A percentile compares a stretch with the other conserved stretches of the same genome.
Evolutionary conservation across 2,329 filamentous ascomycete species (phyloP).

Genomic region (Fusarium haematococcum): DNA sequence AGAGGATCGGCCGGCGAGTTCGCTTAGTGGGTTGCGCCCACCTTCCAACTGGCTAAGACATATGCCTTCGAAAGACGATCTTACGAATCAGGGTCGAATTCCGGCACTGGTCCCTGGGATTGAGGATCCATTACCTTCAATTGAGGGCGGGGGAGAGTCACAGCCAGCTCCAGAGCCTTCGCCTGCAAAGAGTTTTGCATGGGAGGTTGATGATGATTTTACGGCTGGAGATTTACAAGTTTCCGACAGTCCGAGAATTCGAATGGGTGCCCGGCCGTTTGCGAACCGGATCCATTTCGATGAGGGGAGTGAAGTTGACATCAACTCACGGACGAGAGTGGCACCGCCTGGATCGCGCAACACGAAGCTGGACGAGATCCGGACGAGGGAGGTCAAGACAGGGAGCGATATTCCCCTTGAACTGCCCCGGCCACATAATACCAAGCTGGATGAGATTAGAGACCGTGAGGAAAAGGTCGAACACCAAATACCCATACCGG

Average conservation of each 20-base stretch:
- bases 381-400: slow-evolving; percentile 54
- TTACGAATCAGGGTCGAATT: slow-evolving; percentile 46
- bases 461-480: slow-evolving; percentile 49
- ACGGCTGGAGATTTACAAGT: slow-evolving; percentile 67
- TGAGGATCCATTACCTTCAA: slow-evolving; percentile 51
- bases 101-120: slow-evolving; percentile 55
- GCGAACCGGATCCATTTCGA: slow-evolving; percentile 50
- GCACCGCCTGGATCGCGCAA: slow-evolving; percentile 51
- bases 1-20: slow-evolving; percentile 19
- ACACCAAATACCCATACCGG: slow-evolving; percentile 47
- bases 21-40: slow-evolving; percentile 9
- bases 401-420: slow-evolving; percentile 43
- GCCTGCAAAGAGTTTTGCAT: slow-evolving; percentile 65
- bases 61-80: slow-evolving; percentile 39
- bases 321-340: slow-evolving; percentile 45
- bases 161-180: slow-evolving; percentile 43
- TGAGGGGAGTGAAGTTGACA: slow-evolving; percentile 46
- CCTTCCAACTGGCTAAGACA: slow-evolving; percentile 29
- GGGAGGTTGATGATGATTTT: slow-evolving; percentile 69
- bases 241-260: slow-evolving; percentile 67
- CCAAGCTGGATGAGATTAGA: slow-evolving; percentile 53
- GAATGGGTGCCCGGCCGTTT: slow-evolving; percentile 51
- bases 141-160: slow-evolving; percentile 42
- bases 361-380: slow-evolving; percentile 59
- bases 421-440: slow-evolving; percentile 37